Conservation (phyloP, 176 grass and related monocot genomes). For the Musa beccarii region DNA sequence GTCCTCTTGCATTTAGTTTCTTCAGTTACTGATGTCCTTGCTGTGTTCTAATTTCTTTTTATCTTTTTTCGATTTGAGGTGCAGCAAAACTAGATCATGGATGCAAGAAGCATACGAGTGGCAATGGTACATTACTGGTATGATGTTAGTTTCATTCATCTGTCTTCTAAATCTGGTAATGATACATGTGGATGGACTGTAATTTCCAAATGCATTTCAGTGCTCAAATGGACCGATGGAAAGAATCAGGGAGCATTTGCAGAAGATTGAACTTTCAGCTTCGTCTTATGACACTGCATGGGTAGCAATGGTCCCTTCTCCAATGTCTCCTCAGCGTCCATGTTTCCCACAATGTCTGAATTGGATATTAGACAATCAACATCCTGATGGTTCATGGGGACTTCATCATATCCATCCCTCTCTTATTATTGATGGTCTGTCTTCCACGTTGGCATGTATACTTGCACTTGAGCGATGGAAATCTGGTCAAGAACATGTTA, state of each 20-base stretch:
- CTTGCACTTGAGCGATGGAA: constrained; percentile 69
- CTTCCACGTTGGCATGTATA: constrained; percentile 60
- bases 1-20: neutral
- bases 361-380: constrained; percentile 63
- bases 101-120: neutral
- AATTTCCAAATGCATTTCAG: constrained; percentile 19
- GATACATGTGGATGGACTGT: neutral
- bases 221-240: constrained; percentile 19
- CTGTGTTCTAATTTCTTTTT: neutral
- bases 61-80: neutral
- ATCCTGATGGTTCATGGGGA: constrained; percentile 62
- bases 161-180: neutral
- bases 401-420: neutral
- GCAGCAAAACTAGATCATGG: neutral
- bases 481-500: constrained; percentile 44
- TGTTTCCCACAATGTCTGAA: constrained; percentile 52
- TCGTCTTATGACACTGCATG: constrained; percentile 76
- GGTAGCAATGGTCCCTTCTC: constrained; percentile 71
- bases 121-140: constrained; percentile 5
- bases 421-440: constrained; percentile 35
- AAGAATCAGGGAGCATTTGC: constrained; percentile 53
- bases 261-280: constrained; percentile 3
- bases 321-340: constrained; percentile 24
- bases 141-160: neutral
- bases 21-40: neutral